phyloP scores from a whole-genome alignment of 2,329 filamentous ascomycete genomes.

The Cordyceps cateniannulata region DNA sequence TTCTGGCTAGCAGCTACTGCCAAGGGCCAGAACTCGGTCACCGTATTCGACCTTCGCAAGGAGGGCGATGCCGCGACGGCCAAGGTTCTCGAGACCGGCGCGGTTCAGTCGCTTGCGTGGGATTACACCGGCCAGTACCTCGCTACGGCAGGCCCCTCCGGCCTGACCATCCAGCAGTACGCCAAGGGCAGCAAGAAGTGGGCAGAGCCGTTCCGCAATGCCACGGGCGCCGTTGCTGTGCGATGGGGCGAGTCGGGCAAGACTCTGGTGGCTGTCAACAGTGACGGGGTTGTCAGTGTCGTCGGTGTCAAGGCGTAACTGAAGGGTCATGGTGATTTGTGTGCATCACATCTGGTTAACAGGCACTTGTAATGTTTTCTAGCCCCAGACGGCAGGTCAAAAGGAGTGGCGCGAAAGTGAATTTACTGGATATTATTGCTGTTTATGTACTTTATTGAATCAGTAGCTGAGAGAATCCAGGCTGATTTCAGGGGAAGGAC shows the following conservation, averaged over 20 bases:
- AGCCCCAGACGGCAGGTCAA: not conserved
- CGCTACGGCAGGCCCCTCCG: conserved; percentile 71
- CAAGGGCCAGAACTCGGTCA: conserved; percentile 69
- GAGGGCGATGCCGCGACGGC: conserved; percentile 73
- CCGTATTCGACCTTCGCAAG: conserved; percentile 89
- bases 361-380: conserved; percentile 1
- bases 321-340: not conserved
- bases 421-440: not conserved
- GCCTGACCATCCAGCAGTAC: conserved; percentile 84
- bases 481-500: not conserved
- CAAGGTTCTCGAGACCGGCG: conserved; percentile 81
- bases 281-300: conserved; percentile 68
- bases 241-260: conserved; percentile 72
- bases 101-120: conserved; percentile 74
- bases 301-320: conserved; percentile 48
- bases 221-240: conserved; percentile 64
- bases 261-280: conserved; percentile 67
- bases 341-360: not conserved
- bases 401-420: not conserved
- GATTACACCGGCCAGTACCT: conserved; percentile 95
- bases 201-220: conserved; percentile 77
- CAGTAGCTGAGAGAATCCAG: not conserved
- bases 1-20: conserved; percentile 87
- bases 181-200: conserved; percentile 80
- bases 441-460: not conserved